phyloP scores from a whole-genome alignment of 2,329 filamentous ascomycete species.

The Apiospora malaysiana region DNA sequence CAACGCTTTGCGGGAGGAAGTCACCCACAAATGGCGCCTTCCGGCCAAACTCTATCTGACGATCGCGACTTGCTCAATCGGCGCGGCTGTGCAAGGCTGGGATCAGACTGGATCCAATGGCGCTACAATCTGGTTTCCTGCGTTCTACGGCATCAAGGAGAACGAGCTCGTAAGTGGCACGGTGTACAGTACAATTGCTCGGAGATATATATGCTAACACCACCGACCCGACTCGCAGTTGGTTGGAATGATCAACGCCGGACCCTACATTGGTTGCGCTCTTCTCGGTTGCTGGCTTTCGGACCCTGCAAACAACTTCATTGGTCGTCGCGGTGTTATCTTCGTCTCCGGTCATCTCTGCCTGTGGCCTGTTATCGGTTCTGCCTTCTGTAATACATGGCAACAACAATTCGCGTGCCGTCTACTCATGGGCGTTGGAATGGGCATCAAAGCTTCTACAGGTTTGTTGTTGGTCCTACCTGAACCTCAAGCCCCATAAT shows the following conservation, averaged over 20 bases:
- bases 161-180: not conserved
- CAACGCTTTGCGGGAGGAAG: conserved; percentile 64
- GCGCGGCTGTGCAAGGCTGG: conserved; percentile 74
- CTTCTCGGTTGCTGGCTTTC: conserved; percentile 63
- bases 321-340: conserved; percentile 71
- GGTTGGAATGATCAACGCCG: conserved; percentile 63
- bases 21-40: conserved; percentile 71
- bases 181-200: not conserved
- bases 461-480: conserved; percentile 48
- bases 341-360: conserved; percentile 78
- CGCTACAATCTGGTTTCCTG: conserved; percentile 66
- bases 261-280: conserved; percentile 51
- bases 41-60: conserved; percentile 69
- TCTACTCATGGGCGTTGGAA: conserved; percentile 77
- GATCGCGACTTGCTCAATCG: conserved; percentile 71
- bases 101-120: conserved; percentile 70
- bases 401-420: conserved; percentile 72
- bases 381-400: conserved; percentile 75
- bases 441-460: conserved; percentile 75
- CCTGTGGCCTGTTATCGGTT: conserved; percentile 72
- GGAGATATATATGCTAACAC: conserved; percentile 25
- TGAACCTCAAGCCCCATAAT: not conserved
- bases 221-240: conserved; percentile 44
- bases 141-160: conserved; percentile 55
- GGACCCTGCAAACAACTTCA: conserved; percentile 64